Percentiles rank a stretch among this genome's conserved stretches.
Evolutionary conservation across 2,329 filamentous ascomycete genomes (phyloP).

Genomic region (Dactylellina sp.): DNA sequence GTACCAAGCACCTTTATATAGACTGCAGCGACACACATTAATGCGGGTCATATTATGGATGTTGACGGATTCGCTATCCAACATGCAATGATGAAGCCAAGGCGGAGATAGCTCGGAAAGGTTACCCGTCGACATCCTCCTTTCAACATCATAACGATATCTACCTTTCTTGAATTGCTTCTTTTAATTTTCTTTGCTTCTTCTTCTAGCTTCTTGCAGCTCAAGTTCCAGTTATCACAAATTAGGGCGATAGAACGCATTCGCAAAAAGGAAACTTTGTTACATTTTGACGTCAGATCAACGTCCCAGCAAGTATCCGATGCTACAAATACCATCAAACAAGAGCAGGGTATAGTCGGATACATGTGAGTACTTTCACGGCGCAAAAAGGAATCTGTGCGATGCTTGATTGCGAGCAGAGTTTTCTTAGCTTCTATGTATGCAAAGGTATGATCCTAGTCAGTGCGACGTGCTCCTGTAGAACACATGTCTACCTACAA

Average conservation of each 20-base stretch:
- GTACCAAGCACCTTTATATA: conserved; percentile 26
- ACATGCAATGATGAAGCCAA: conserved; percentile 39
- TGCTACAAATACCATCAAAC: conserved; percentile 24
- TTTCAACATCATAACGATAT: neutral
- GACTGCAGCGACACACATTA: neutral
- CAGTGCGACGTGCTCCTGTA: conserved; percentile 4
- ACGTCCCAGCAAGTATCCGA: conserved; percentile 23
- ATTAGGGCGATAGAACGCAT: conserved; percentile 14
- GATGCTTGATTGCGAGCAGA: neutral
- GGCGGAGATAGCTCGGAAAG: conserved; percentile 35
- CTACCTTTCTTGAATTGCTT: conserved; percentile 5
- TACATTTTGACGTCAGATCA: conserved; percentile 56
- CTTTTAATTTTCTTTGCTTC: conserved; percentile 15
- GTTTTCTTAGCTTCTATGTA: conserved; percentile 1
- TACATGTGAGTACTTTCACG: conserved; percentile 30
- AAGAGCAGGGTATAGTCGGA: conserved; percentile 8
- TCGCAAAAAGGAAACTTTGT: conserved; percentile 31
- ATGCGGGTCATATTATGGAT: too few relatives aligned
- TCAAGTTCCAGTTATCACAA: conserved; percentile 29
- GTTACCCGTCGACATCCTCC: too few relatives aligned
- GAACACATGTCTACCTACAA: conserved; percentile 9
- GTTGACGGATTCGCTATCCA: too few relatives aligned
- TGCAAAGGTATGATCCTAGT: conserved; percentile 7
- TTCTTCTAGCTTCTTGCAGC: conserved; percentile 10
- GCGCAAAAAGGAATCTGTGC: neutral